Conservation (phyloP, 257 asterid species). For the Striga asiatica region DNA sequence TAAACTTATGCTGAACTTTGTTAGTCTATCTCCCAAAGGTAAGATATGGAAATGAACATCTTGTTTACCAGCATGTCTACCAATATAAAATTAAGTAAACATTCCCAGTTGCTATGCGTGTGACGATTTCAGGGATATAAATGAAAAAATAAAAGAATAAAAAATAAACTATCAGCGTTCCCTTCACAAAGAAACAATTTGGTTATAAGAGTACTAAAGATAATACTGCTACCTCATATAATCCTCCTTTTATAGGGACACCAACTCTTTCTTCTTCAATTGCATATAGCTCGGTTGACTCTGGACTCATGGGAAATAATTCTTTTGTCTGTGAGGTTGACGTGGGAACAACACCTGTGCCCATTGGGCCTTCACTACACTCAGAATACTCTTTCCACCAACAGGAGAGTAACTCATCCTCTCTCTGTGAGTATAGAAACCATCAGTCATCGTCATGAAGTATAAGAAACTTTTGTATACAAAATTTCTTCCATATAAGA, state of each 20-base stretch:
- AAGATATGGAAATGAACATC: conserved; percentile 2
- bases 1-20: too few species aligned
- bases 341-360: conserved; percentile 23
- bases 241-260: conserved; percentile 92
- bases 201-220: conserved; percentile 4
- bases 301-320: conserved; percentile 25
- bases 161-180: not conserved
- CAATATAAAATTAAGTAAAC: not conserved
- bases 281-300: conserved; percentile 22
- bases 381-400: conserved; percentile 99
- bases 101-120: too few species aligned
- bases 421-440: conserved; percentile 40
- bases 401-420: conserved; percentile 74
- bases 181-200: not conserved
- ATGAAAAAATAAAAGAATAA: too few species aligned
- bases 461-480: not conserved
- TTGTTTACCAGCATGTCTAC: conserved; percentile 7
- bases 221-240: conserved; percentile 63
- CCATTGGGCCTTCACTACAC: conserved; percentile 82
- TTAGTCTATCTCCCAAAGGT: too few species aligned
- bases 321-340: conserved; percentile 16
- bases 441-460: conserved; percentile 4
- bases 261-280: conserved; percentile 96
- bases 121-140: too few species aligned
- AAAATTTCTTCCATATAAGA: not conserved